These are phyloP conservation scores for Symmetrospora coprosmae DNA, from an alignment of 768 basidiomycete genomes.

Conservation along the genomic window DNA sequence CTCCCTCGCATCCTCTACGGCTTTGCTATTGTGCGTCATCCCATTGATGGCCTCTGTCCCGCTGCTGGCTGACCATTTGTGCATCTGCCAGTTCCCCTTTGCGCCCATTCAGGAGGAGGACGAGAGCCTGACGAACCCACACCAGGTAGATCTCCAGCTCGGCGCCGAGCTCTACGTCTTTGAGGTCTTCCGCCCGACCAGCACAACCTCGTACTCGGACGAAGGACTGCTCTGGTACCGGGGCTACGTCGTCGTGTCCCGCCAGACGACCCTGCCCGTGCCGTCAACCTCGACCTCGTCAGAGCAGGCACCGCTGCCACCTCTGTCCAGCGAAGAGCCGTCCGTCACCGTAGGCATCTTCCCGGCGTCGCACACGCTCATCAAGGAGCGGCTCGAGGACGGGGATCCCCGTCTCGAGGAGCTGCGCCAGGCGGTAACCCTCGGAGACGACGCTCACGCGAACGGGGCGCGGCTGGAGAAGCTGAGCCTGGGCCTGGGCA, in stretches of 20 bases:
- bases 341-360: conserved; percentile 33
- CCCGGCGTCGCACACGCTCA: conserved; percentile 30
- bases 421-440: neutral
- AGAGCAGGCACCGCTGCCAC: conserved; percentile 58
- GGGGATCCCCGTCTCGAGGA: conserved; percentile 23
- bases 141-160: conserved; percentile 54
- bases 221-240: conserved; percentile 71
- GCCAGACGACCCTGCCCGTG: conserved; percentile 14
- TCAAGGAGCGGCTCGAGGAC: conserved; percentile 31
- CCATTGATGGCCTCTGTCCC: too few relatives aligned
- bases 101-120: neutral
- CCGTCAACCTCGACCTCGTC: conserved; percentile 6
- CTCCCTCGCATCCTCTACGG: conserved; percentile 18
- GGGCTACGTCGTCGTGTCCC: conserved; percentile 51
- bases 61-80: too few relatives aligned
- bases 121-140: neutral
- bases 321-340: conserved; percentile 28
- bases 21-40: conserved; percentile 16
- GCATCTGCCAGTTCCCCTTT: conserved; percentile 1
- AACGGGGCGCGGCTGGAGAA: too few relatives aligned
- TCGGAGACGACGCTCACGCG: too few relatives aligned
- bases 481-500: neutral
- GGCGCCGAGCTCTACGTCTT: conserved; percentile 97
- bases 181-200: conserved; percentile 43
- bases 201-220: neutral